phyloP scores from a whole-genome alignment of 257 asterid genomes.

The Paulownia fortunei region DNA sequence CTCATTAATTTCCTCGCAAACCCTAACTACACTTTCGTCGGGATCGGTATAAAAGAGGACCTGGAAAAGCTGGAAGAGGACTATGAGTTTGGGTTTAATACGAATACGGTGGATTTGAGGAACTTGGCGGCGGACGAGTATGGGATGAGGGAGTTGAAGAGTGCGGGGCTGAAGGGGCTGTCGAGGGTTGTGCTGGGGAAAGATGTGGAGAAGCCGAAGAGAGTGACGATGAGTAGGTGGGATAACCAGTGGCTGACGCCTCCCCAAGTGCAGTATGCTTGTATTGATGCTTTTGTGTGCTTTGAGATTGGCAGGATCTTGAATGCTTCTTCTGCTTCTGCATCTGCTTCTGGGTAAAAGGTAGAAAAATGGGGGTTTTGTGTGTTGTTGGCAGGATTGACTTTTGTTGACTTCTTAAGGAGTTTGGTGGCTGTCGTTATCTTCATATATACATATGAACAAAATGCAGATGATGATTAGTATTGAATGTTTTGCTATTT shows the following conservation, averaged over 20 bases:
- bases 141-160: conserved; percentile 32
- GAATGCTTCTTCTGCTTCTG: conserved; percentile 36
- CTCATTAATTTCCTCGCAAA: conserved; percentile 45
- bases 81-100: conserved; percentile 40
- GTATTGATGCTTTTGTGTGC: conserved; percentile 59
- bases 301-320: conserved; percentile 51
- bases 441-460: background rate
- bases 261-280: conserved; percentile 54
- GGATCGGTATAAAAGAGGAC: conserved; percentile 47
- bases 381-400: background rate
- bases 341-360: background rate
- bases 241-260: conserved; percentile 45
- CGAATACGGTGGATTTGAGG: conserved; percentile 51
- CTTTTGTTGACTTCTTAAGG: background rate
- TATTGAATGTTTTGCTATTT: background rate
- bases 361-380: background rate
- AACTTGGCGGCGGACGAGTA: conserved; percentile 41
- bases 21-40: conserved; percentile 44
- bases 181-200: conserved; percentile 43
- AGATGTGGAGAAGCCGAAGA: conserved; percentile 46
- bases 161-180: conserved; percentile 46
- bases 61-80: conserved; percentile 50
- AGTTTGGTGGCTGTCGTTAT: background rate
- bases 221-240: conserved; percentile 59
- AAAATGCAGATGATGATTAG: background rate